Percentiles rank a stretch among this genome's conserved stretches.
These are phyloP conservation scores for Xylaria sp. DNA, from an alignment of 2,329 filamentous ascomycete genomes.

Conservation along the genomic window DNA sequence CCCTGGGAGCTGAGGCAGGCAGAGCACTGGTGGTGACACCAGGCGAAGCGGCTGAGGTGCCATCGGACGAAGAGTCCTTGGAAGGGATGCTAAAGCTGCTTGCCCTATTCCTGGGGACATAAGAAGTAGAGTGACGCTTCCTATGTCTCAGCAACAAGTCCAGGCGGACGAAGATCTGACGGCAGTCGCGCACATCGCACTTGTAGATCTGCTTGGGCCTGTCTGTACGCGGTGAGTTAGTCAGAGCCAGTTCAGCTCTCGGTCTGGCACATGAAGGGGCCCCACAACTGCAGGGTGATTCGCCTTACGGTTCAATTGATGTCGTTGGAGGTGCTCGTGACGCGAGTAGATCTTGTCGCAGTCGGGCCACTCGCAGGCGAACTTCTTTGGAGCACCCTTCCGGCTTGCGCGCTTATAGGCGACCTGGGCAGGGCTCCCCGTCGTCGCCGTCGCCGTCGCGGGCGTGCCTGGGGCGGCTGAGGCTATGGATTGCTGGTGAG, in stretches of 20 bases:
- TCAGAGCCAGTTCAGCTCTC: conserved; percentile 23
- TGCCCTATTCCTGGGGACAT: conserved; percentile 56
- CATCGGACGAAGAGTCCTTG: conserved; percentile 34
- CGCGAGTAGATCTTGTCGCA: conserved; percentile 83
- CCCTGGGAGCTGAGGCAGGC: not conserved
- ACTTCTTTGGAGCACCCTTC: conserved; percentile 57
- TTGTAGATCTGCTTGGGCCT: conserved; percentile 79
- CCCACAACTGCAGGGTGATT: conserved; percentile 17
- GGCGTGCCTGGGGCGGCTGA: not conserved
- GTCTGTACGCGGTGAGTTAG: conserved; percentile 57
- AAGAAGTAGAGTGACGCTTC: conserved; percentile 66
- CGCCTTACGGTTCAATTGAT: conserved; percentile 76
- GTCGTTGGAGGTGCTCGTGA: conserved; percentile 80
- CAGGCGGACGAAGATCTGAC: conserved; percentile 77
- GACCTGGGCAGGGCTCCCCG: not conserved
- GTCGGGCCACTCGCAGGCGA: conserved; percentile 69
- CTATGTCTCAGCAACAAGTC: conserved; percentile 75
- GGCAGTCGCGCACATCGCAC: conserved; percentile 77
- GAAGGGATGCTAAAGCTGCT: conserved; percentile 52
- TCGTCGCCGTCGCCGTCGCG: conserved; percentile 30
- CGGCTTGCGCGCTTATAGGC: conserved; percentile 58
- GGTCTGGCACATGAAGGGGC: not conserved
- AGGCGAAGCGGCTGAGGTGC: conserved; percentile 38
- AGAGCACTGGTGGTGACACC: conserved; percentile 28
- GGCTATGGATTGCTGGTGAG: conserved; percentile 46